A percentile compares a stretch with the other conserved stretches of the same genome.
Evolutionary conservation across 2,329 filamentous ascomycete genomes (phyloP).

Genomic region (Alternaria infectoria): DNA sequence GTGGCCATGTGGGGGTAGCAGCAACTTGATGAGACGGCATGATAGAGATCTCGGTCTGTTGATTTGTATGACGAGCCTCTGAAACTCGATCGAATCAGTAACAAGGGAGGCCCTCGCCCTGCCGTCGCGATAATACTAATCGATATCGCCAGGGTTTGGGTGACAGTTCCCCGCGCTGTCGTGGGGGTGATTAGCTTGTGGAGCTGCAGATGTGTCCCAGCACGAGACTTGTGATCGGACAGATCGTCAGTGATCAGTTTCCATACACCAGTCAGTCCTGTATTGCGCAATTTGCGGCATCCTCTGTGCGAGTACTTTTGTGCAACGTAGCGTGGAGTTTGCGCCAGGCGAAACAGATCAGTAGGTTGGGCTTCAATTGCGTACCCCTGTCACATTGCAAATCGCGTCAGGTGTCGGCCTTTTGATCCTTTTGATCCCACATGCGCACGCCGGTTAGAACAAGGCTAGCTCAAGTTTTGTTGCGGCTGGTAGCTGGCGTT

Average conservation of each 20-base stretch:
- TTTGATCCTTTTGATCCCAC: neutral
- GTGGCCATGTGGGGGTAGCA: slow-evolving; percentile 8
- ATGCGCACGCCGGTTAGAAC: neutral
- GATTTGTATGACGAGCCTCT: neutral
- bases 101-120: slow-evolving; percentile 1
- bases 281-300: slow-evolving; percentile 2
- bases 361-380: slow-evolving; percentile 1
- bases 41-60: neutral
- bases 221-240: neutral
- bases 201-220: slow-evolving; percentile 2
- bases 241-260: neutral
- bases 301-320: neutral
- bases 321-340: neutral
- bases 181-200: slow-evolving; percentile 5
- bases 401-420: neutral
- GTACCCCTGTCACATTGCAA: neutral
- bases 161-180: slow-evolving; percentile 1
- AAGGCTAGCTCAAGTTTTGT: slow-evolving; percentile 3
- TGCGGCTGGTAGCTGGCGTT: slow-evolving; percentile 14
- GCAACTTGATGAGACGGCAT: neutral
- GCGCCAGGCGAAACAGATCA: neutral
- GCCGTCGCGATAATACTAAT: neutral
- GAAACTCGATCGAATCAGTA: slow-evolving; percentile 3
- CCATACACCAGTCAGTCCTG: neutral
- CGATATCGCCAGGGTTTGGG: slow-evolving; percentile 1